Evolutionary conservation across 306 rosid species (phyloP).

Genomic region (Vigna angularis): DNA sequence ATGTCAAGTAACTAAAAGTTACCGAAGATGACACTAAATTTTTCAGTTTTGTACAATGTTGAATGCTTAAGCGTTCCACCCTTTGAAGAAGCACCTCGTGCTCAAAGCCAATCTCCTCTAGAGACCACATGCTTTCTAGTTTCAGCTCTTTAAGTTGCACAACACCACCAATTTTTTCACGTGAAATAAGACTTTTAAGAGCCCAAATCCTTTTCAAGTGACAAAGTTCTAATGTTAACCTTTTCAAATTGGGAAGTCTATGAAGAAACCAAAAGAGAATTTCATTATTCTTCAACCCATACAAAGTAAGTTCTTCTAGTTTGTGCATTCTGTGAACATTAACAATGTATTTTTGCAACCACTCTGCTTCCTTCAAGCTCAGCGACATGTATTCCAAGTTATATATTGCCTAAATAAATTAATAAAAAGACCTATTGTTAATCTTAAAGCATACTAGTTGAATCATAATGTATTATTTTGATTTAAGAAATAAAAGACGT

Average conservation of each 20-base stretch:
- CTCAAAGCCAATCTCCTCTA: slow-evolving; percentile 13
- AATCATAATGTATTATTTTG: not conserved
- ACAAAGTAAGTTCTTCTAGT: not conserved
- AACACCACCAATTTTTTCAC: slow-evolving; percentile 19
- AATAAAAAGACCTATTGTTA: not conserved
- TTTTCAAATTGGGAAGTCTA: slow-evolving; percentile 36
- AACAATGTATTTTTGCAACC: not conserved
- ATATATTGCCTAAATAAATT: slow-evolving; percentile 22
- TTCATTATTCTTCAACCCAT: not conserved
- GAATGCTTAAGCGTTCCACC: not conserved
- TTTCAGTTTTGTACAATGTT: not conserved
- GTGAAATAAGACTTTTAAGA: not conserved
- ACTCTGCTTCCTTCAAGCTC: not conserved
- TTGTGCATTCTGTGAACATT: slow-evolving; percentile 25
- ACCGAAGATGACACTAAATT: not conserved
- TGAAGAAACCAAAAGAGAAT: slow-evolving; percentile 29
- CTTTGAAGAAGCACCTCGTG: slow-evolving; percentile 29
- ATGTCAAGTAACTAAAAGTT: slow-evolving; percentile 5
- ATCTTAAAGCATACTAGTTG: not conserved
- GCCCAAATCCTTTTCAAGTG: not conserved
- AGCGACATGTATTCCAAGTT: not conserved
- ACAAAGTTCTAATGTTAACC: not conserved
- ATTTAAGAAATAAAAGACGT: not conserved
- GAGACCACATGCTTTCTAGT: not conserved
- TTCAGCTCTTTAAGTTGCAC: slow-evolving; percentile 3